Conservation (phyloP, 805 yeast genomes). For the Yamadazyma laniorum region DNA sequence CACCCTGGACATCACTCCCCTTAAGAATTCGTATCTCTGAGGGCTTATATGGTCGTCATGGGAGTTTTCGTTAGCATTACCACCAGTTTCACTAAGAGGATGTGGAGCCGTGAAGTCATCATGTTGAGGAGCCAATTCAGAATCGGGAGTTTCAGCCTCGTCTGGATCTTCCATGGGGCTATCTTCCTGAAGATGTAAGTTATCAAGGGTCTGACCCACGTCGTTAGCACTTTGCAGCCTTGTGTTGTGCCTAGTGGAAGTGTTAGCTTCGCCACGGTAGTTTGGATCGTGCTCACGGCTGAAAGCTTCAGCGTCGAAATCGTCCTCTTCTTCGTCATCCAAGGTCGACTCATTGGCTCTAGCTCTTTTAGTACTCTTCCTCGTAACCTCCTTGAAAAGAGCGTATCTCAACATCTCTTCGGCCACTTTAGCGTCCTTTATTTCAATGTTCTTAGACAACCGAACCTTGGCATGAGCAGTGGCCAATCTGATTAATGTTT, state of each 20-base stretch:
- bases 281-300: conserved; percentile 27
- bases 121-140: background rate
- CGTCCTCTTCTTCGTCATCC: conserved; percentile 35
- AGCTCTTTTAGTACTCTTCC: conserved; percentile 35
- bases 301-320: conserved; percentile 14
- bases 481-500: conserved; percentile 88
- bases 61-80: conserved; percentile 9
- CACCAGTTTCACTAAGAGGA: conserved; percentile 25
- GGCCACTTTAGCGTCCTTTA: conserved; percentile 81
- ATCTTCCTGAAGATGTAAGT: conserved; percentile 25
- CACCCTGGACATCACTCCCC: conserved; percentile 29
- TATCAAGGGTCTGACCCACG: conserved; percentile 27
- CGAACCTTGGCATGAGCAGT: conserved; percentile 98
- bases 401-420: conserved; percentile 83
- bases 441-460: conserved; percentile 69
- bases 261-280: background rate
- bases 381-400: conserved; percentile 69
- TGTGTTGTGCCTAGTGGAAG: conserved; percentile 13
- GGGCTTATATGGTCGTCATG: conserved; percentile 25
- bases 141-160: conserved; percentile 13
- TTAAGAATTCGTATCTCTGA: conserved; percentile 32
- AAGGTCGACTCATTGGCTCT: conserved; percentile 28
- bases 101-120: conserved; percentile 4
- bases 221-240: conserved; percentile 13
- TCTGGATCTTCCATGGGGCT: conserved; percentile 17